phyloP scores from a whole-genome alignment of 805 yeast genomes.

The Blastobotrys attinorum region DNA sequence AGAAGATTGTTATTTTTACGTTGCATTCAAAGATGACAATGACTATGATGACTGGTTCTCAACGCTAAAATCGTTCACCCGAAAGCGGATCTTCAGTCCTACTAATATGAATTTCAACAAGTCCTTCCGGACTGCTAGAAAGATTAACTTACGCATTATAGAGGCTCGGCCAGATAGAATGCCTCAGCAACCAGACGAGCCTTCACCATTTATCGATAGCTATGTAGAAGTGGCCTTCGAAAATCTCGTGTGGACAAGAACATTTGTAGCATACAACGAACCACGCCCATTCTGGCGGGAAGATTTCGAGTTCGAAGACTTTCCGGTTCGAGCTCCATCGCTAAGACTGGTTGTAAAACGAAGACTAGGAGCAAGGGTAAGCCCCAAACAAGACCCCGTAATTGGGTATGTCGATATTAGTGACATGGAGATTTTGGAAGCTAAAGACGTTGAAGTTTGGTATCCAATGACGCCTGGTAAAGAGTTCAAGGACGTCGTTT shows the following conservation, averaged over 20 bases:
- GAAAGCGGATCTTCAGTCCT: slow-evolving; percentile 21
- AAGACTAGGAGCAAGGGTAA: slow-evolving; percentile 20
- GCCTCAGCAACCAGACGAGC: neutral
- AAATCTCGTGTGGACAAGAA: slow-evolving; percentile 70
- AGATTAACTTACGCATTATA: slow-evolving; percentile 13
- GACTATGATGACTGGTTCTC: slow-evolving; percentile 29
- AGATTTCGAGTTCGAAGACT: slow-evolving; percentile 48
- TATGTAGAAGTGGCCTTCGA: slow-evolving; percentile 70
- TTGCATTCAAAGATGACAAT: slow-evolving; percentile 18
- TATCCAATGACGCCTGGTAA: slow-evolving; percentile 13
- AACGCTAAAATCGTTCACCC: slow-evolving; percentile 21
- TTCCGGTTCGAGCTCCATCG: slow-evolving; percentile 42
- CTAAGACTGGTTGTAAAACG: slow-evolving; percentile 16
- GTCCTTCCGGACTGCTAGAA: slow-evolving; percentile 14
- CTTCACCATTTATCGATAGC: slow-evolving; percentile 19
- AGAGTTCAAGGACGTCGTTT: slow-evolving; percentile 11
- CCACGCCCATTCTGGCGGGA: slow-evolving; percentile 78
- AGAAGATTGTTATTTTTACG: slow-evolving; percentile 12
- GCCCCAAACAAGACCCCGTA: slow-evolving; percentile 32
- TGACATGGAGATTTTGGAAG: slow-evolving; percentile 13
- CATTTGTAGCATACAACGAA: slow-evolving; percentile 49
- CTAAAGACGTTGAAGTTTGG: slow-evolving; percentile 23
- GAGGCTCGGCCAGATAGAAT: slow-evolving; percentile 12
- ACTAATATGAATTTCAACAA: slow-evolving; percentile 12
- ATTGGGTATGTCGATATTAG: slow-evolving; percentile 44